Conservation (phyloP, 805 yeast genomes). For the Saturnispora serradocipensis region DNA sequence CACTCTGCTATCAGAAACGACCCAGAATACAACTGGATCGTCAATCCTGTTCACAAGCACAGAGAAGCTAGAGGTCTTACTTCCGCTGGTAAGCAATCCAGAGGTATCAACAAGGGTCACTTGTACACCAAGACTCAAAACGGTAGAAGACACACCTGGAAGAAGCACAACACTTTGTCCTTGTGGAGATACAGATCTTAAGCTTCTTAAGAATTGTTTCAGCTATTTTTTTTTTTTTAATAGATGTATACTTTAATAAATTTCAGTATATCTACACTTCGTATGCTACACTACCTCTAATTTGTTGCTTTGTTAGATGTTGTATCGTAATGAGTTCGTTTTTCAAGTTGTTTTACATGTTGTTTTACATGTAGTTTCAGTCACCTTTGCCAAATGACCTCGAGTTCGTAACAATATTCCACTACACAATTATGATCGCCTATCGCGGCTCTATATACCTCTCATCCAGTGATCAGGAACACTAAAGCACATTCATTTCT, state of each 20-base stretch:
- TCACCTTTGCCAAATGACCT: too few species aligned
- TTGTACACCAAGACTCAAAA: conserved; percentile 94
- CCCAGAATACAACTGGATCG: conserved; percentile 99
- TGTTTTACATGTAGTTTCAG: too few species aligned
- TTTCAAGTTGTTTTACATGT: too few species aligned
- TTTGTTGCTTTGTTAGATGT: too few species aligned
- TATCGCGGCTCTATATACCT: too few species aligned
- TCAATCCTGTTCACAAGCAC: conserved; percentile 99
- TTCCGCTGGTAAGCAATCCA: conserved; percentile 94
- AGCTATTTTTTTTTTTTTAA: not conserved
- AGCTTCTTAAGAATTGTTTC: conserved; percentile 8
- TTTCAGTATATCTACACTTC: not conserved
- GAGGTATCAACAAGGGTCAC: conserved; percentile 99
- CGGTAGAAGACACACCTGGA: conserved; percentile 99
- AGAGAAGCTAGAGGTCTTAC: conserved; percentile 99
- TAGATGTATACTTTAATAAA: not conserved
- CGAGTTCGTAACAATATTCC: too few species aligned
- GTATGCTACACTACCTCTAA: too few species aligned
- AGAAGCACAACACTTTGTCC: conserved; percentile 96
- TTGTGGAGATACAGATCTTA: conserved; percentile 99
- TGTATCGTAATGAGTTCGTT: too few species aligned
- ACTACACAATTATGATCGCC: too few species aligned
- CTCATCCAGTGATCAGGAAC: too few species aligned
- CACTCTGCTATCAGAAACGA: conserved; percentile 99
- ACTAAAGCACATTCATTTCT: not conserved